A percentile compares a stretch with the other conserved stretches of the same genome.
Evolutionary conservation across 2,329 filamentous ascomycete genomes (phyloP).

Genomic region (Sporothrix protearum): DNA sequence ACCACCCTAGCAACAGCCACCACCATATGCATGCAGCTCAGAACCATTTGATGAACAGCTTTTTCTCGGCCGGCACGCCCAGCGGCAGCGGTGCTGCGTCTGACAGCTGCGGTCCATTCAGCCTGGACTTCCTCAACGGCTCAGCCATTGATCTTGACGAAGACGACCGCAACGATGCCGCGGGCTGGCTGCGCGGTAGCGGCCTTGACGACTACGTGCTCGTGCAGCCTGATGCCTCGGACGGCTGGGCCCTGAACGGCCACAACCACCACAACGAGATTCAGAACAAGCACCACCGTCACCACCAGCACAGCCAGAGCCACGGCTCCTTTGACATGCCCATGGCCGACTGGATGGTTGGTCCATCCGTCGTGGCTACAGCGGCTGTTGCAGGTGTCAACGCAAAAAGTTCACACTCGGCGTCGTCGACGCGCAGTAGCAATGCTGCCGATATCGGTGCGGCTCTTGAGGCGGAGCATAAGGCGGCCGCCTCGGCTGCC

Average conservation of each 20-base stretch:
- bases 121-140: constrained; percentile 34
- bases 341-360: constrained; percentile 31
- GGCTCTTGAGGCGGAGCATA: constrained; percentile 11
- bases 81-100: background rate
- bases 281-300: background rate
- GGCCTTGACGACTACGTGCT: constrained; percentile 32
- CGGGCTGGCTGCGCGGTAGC: constrained; percentile 3
- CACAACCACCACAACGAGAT: constrained; percentile 15
- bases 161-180: constrained; percentile 23
- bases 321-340: constrained; percentile 31
- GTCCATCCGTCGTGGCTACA: background rate
- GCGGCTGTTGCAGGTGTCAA: background rate
- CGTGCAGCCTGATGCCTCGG: constrained; percentile 30
- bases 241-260: constrained; percentile 32
- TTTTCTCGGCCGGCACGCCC: constrained; percentile 26
- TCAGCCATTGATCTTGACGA: constrained; percentile 34
- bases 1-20: background rate
- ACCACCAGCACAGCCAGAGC: constrained; percentile 19
- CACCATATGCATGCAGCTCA: background rate
- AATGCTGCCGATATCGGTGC: background rate
- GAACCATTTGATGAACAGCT: constrained; percentile 32
- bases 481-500: constrained; percentile 7
- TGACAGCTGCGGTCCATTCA: constrained; percentile 26
- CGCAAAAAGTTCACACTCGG: background rate
- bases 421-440: background rate